Percentiles rank a stretch among this genome's conserved stretches.
Conservation (phyloP, 1,139 yeast species). For the Saccharomyces hybrid region DNA sequence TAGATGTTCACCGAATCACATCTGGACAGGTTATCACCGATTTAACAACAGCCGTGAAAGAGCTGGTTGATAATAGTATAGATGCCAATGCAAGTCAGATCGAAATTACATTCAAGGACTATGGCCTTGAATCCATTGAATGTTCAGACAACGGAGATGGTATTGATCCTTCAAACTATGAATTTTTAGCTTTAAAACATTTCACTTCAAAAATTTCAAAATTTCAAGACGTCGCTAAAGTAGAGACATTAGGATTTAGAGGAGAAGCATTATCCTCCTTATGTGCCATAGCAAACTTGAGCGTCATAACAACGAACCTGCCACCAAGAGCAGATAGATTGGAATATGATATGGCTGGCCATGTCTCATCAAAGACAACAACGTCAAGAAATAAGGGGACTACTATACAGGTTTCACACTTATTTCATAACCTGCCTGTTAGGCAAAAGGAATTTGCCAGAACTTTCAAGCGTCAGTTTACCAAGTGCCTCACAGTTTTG, state of each 20-base stretch:
- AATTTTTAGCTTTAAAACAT: slow-evolving; percentile 57
- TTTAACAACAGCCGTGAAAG: slow-evolving; percentile 70
- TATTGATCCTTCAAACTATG: slow-evolving; percentile 51
- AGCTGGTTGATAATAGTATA: slow-evolving; percentile 75
- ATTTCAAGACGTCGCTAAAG: slow-evolving; percentile 49
- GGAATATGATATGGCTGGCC: slow-evolving; percentile 48
- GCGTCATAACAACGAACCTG: slow-evolving; percentile 49
- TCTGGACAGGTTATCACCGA: slow-evolving; percentile 92
- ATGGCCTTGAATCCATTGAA: slow-evolving; percentile 67
- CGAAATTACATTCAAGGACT: slow-evolving; percentile 57
- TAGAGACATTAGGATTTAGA: slow-evolving; percentile 65
- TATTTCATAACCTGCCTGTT: slow-evolving; percentile 67
- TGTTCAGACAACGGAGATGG: slow-evolving; percentile 78
- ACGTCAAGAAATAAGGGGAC: slow-evolving; percentile 59
- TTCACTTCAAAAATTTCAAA: slow-evolving; percentile 67
- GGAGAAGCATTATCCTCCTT: slow-evolving; percentile 81
- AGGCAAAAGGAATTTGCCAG: slow-evolving; percentile 63
- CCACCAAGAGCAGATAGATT: slow-evolving; percentile 55
- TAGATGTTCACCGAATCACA: slow-evolving; percentile 59
- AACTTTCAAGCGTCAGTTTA: slow-evolving; percentile 63
- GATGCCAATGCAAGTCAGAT: slow-evolving; percentile 68
- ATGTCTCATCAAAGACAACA: slow-evolving; percentile 34
- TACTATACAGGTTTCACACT: slow-evolving; percentile 40
- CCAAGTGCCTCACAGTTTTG: slow-evolving; percentile 52
- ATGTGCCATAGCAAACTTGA: slow-evolving; percentile 50